Evolutionary conservation across 1,284 basidiomycete species (phyloP), one percentile per base, ranked within the genome.

Genomic region (Heterobasidion annosum): DNA sequence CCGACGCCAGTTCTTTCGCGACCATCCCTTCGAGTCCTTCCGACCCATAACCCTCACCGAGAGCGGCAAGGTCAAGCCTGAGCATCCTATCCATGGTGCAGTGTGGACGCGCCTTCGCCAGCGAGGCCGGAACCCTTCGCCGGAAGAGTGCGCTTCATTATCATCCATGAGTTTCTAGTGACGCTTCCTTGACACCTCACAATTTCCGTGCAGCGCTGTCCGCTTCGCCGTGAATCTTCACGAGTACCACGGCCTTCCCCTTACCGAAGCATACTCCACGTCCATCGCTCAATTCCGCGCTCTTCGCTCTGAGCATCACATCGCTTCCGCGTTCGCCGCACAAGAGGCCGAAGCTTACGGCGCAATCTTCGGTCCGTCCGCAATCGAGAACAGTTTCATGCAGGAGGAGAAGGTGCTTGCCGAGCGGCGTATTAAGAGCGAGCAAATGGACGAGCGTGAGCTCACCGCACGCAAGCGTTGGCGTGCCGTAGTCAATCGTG

Each of bases 21-120:
- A 99, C 72, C 95, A 98, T 67, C 94, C 96, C 2, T 98, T 98
- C 67, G 95, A 99, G 71, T 88, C 92, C 1, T 89, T 95, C 68
- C 79, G 94, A 44, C 85, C 93, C 1, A 76, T 79, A 13, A 85
- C 81, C 10, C 70, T 99, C 51, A 82, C 91, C 0, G 96, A 99
- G 72, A 75, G 75, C 46, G 78, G 71, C 37, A 68, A 70, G 13
- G 74, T 89, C 51, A 75, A 79, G 60, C 70, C 75, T 25, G 71
- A 78, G 51, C 80, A 85, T 60, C 74, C 78, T 33, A 66, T 90
- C 6, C 68, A 67, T 34, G 92, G 88, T 0, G 63, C 65, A 52
- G 68, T 72, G 15, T 97, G 94, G 93, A 85, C 76, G 51, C 73
- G 84, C 58, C 70, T 97, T 56, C 73, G 82, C 57, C 93, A 98